Base-by-base conservation (phyloP, 371 early-diverging fungal genomes). In the Rhizomucor miehei region DNA sequence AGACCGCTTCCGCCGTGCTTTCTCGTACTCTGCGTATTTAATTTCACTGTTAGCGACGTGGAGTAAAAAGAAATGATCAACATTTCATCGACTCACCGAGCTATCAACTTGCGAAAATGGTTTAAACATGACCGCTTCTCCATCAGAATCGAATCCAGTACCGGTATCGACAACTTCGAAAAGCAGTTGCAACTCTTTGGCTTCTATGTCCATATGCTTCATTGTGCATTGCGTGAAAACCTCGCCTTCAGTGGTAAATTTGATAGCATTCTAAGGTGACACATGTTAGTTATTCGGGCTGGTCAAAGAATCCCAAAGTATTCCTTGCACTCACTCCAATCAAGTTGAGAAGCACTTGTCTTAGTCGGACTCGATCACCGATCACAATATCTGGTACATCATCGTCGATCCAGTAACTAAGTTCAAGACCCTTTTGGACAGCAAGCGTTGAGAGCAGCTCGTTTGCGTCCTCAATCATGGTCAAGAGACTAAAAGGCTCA, bases 1-100 rank as follows among this genome's bases (percentile, higher is more conserved):
- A 86, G 57, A 17, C 86, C 86, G 53, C 82, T 85, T 25, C 86
- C 86, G 23, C 84, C 86, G 61, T 85, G 81, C 54, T 85, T 85
- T 48, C 86, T 66, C 3, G 85, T 83, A 34, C 81, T 81, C 64
- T 71, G 46, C 6, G 45, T 16, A 17, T 24, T 35, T 24, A 21
- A 47, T 24, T 39, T 1, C 41, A 35, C 17, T 16, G 29, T 54
- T 10, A 36, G 17, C 13, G 23, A 9, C 2, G 47, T 19, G 43
- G 4, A 44, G 44, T 16, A 17, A 13, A 25, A 1, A 13, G 5
- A 48, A 25, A 1, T 20, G 5, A 48, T 34, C 19, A 12, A 14
- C 13, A 6, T 16, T 41, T 17, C 36, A 50, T 5, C 6, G 12
- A 46, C 69, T 51, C 66, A 75, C 75, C 17, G 86, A 86, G 48